Base-by-base conservation (phyloP, 768 basidiomycete species). In the Mycena amicta region DNA sequence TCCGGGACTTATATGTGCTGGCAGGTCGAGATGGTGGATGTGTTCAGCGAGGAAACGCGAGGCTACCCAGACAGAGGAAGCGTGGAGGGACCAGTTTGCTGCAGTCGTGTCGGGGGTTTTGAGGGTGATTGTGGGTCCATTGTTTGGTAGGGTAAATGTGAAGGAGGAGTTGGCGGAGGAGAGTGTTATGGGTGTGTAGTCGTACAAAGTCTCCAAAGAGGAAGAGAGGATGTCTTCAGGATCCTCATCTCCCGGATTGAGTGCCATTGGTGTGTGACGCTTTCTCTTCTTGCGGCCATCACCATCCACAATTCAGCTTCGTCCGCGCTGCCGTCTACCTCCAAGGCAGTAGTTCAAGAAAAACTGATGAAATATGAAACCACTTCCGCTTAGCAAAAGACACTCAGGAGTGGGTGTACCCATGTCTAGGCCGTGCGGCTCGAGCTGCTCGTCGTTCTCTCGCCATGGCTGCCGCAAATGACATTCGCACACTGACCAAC, bases 21-120 rank as follows among this genome's bases (percentile, higher is more conserved):
- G 22, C 16, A 86, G 67, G 37, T 67, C 62, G 3, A 88, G 66
- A 30, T 80, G 78, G 26, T 77, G 70, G 29, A 91, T 55, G 61
- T 90, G 83, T 68, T 90, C 84, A 46, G 87, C 86, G 43, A 91
- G 70, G 72, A 84, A 89, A 41, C 83, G 70, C 16, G 90, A 83
- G 4, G 90, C 80, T 5, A 78, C 73, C 91, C 89, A 93, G 66
- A 92, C 83, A 16, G 88, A 87, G 23, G 88, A 86, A 1, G 90
- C 91, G 57, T 93, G 90, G 2, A 92, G 71, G 1, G 82, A 77
- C 90, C 90, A 92, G 66, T 92, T 90, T 18, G 78, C 75, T 22
- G 86, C 74, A 12, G 80, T 74, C 12, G 89, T 87, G 66, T 91
- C 87, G 12, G 90, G 89, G 2, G 81, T 86, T 15, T 69, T 67